Base-by-base conservation (phyloP, 1,284 basidiomycete species). In the Puccinia coronata region DNA sequence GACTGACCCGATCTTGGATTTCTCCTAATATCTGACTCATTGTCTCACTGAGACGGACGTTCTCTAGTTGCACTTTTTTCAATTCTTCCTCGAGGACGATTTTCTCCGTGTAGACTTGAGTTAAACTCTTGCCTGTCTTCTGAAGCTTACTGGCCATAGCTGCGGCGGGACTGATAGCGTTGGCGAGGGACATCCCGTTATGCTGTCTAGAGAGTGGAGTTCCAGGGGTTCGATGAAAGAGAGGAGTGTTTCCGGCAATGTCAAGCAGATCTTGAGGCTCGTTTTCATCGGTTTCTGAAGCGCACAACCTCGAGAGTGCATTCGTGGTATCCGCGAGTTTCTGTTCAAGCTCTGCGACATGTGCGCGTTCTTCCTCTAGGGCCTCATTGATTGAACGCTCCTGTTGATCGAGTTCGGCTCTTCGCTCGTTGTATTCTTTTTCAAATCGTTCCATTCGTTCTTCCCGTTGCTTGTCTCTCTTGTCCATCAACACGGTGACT, bases 81-180 rank as follows among this genome's bases (percentile, higher is more conserved):
- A 92, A 91, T 72, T 95, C 92, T 57, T 93, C 92, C 86, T 97
- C 92, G 70, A 96, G 89, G 79, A 90, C 89, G 67, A 95, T 91
- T 83, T 93, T 93, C 83, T 94, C 93, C n/a, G 92, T 89, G 85
- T 96, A 96, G 23, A 96, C 91, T 85, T 95, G 92, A 0, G 94
- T 95, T 87, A 95, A 94, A 1, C 91, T 92, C 88, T 92, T 93
- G 28, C 94, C 94, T 85, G 83, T 83, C 74, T 89, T 90, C 86
- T 93, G 93, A 36, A 92, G 89, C 82, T 89, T 90, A 85, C 91
- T 91, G 5, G 92, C 93, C 87, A 97, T 91, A 0, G 92, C 91
- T 12, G 96, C 92, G 0, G 94, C 93, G 0, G 94, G 93, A 84
- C 80, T 75, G 65, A 73, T 51, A 23, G 65, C 59, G 34, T 70